Base-by-base conservation (phyloP, 108 stramenopile species). In the Nitzschia putrida region DNA sequence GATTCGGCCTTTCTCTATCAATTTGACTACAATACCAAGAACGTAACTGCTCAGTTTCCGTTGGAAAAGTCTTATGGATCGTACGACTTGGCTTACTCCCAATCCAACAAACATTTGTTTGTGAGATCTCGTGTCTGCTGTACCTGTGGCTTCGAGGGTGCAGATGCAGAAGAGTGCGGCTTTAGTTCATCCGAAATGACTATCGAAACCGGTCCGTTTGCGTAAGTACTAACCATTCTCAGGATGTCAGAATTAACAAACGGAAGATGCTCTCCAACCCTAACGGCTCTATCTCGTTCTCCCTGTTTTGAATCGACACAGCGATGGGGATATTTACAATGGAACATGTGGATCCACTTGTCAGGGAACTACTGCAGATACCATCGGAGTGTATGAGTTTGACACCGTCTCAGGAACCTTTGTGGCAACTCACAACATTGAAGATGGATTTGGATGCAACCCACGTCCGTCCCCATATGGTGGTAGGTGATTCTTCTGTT, bases 321-420 rank as follows among this genome's bases (percentile, higher is more conserved):
- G 53, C 0, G 64, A 20, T 14, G 21, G 54, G 14, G 74, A 47
- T 7, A 18, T 5, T 13, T 34, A 34, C 29, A 34, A 34, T 4
- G 29, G 29, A 34, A 34, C 29, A 4, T 68, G 74, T 25, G 74
- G 74, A 21, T 53, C 39, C n/a, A 14, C 37, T 34, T 76, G 74
- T 60, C 67, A 63, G 39, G 74, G 74, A 68, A 61, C 20, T 13
- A 11, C 9, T 24, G 20, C 22, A 26, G 74, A 76, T 41, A 55
- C 38, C 25, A 55, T 76, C 53, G 74, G 74, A 44, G 68, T 76
- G 0, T 54, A 54, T 53, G 74, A 76, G 34, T 76, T 68, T 53
- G 74, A 76, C 29, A 76, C 74, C 10, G 44, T n/a, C 16, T 21
- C 45, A 7, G 68, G 61, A 29, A 76, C 59, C 14, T 22, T 76